Percentiles rank a stretch among this genome's conserved stretches.
Conservation (phyloP, 495 filamentous ascomycete genomes). For the Penicillium waksmanii region DNA sequence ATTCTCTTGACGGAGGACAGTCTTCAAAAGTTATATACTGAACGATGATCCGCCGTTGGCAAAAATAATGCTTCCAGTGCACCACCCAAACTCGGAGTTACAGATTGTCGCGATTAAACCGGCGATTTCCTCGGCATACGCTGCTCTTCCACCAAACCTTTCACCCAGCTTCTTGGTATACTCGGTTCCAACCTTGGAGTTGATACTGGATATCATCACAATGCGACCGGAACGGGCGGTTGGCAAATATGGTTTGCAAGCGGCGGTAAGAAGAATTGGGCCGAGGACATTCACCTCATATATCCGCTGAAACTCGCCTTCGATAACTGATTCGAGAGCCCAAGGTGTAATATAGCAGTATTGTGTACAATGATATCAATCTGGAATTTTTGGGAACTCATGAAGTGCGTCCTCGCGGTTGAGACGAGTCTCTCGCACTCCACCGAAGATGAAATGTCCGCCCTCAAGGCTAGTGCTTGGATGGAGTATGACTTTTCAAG, state of each 20-base stretch:
- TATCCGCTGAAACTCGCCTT: slow-evolving; percentile 61
- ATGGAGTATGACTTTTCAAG: not conserved
- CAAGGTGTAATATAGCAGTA: slow-evolving; percentile 53
- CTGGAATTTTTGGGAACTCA: slow-evolving; percentile 40
- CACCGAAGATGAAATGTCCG: too few species aligned
- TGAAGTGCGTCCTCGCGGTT: too few species aligned
- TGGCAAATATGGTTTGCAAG: slow-evolving; percentile 65
- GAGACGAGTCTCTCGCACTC: too few species aligned
- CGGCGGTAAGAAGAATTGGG: slow-evolving; percentile 69
- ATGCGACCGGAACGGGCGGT: slow-evolving; percentile 70
- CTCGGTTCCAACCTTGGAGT: slow-evolving; percentile 61
- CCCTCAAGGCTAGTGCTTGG: too few species aligned
- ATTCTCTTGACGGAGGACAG: too few species aligned
- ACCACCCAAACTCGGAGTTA: slow-evolving; percentile 65
- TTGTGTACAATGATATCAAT: slow-evolving; percentile 84
- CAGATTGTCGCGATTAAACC: slow-evolving; percentile 78
- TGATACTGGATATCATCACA: slow-evolving; percentile 68
- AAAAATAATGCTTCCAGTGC: slow-evolving; percentile 73
- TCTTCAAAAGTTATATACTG: not conserved
- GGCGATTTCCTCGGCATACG: slow-evolving; percentile 61
- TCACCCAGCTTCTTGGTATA: slow-evolving; percentile 53
- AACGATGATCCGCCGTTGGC: slow-evolving; percentile 61
- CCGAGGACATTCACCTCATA: slow-evolving; percentile 78
- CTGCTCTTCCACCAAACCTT: slow-evolving; percentile 55
- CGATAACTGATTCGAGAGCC: not conserved